Base-by-base conservation (phyloP, 495 filamentous ascomycete genomes). In the Xylaria intraflava region DNA sequence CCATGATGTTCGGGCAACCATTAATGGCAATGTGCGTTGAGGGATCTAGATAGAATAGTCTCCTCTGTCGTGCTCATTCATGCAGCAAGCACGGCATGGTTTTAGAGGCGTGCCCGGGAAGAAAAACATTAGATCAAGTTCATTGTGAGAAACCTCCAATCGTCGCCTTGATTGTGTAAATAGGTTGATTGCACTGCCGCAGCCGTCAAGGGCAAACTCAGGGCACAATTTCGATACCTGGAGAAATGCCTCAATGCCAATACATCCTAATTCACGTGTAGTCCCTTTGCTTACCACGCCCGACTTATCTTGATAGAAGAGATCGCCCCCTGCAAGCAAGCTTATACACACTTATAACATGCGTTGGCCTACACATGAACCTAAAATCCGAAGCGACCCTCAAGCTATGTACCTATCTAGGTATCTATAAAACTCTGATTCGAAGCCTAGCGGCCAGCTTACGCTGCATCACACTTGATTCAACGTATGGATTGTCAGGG, bases 11-110 rank as follows among this genome's bases (percentile, higher is more conserved):
- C 24, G 38, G 52, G 52, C 45, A 45, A 40, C 52, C 49, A 48
- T 26, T 55, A 55, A 55, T 55, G 52, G 52, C 52, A 49, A 55
- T 55, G 52, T 48, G 49, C 45, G 45, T 49, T 49, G 45, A 42
- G 36, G 20, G 45, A 46, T 46, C 46, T 16, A 46, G 52, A 43
- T 48, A 55, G 52, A 26, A 47, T 17, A 27, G 36, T 20, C 50
- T 45, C 14, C 45, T 55, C 52, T 49, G 36, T 54, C 52, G 36
- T 20, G 52, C 52, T 40, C 12, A 50, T 30, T 36, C 46, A 55
- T 38, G 57, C 62, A 52, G 57, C 62, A 52, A 36, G 38, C 19
- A 16, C 22, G 52, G 45, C 36, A 55, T 55, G 36, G 27, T 53
- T 50, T 58, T 51, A 59, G 50, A 49, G 42, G 35, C 48, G 53